Conservation (phyloP, 768 basidiomycete species). For the Phaeolepiota aurea region DNA sequence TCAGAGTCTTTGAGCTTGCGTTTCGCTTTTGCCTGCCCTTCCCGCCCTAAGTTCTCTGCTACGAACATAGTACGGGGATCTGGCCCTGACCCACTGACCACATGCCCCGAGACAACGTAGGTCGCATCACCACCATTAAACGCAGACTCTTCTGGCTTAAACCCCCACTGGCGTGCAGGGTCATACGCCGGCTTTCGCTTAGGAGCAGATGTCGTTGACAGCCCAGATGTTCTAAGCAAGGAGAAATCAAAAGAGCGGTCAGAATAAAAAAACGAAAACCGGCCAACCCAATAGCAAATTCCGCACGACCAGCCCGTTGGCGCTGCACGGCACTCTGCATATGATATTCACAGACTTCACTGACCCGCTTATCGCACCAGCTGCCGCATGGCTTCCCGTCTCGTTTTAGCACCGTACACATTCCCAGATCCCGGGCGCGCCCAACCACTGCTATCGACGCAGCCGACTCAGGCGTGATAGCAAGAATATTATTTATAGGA, state of each 20-base stretch:
- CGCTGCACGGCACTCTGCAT: constrained; percentile 73
- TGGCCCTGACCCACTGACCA: constrained; percentile 41
- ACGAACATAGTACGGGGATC: constrained; percentile 41
- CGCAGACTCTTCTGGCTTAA: constrained; percentile 43
- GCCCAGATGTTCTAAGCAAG: constrained; percentile 58
- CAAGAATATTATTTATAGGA: constrained; percentile 75
- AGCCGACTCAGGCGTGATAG: constrained; percentile 78
- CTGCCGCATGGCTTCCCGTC: constrained; percentile 78
- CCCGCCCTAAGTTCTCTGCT: constrained; percentile 69
- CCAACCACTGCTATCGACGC: constrained; percentile 81
- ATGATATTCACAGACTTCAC: constrained; percentile 90
- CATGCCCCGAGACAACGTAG: constrained; percentile 76
- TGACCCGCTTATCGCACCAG: constrained; percentile 88
- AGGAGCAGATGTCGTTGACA: constrained; percentile 42
- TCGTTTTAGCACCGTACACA: constrained; percentile 67
- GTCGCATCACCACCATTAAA: constrained; percentile 33
- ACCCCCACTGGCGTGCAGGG: constrained; percentile 67
- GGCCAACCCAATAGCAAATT: constrained; percentile 75
- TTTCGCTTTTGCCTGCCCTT: constrained; percentile 70
- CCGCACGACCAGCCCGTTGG: constrained; percentile 67
- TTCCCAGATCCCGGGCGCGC: constrained; percentile 77
- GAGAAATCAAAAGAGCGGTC: not conserved
- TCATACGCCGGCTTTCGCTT: constrained; percentile 56
- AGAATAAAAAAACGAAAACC: constrained; percentile 7
- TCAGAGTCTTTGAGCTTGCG: constrained; percentile 59